Conservation (phyloP, 2,329 filamentous ascomycete species). For the Blastomyces emzantsi region DNA sequence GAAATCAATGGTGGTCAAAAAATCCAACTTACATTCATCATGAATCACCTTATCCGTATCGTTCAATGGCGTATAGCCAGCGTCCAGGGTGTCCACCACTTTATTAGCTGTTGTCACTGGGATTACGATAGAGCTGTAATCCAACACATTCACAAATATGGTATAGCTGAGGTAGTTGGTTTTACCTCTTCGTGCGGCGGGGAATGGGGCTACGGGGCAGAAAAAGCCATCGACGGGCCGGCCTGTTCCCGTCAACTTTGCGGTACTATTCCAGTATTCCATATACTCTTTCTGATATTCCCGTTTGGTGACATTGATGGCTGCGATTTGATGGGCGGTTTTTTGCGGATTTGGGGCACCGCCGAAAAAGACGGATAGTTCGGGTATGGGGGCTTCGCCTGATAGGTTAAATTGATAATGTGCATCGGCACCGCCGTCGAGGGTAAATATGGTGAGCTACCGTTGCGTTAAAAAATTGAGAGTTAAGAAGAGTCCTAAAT, state of each 20-base stretch:
- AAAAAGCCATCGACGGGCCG: slow-evolving; percentile 47
- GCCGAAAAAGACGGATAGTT: slow-evolving; percentile 33
- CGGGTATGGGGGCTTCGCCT: slow-evolving; percentile 45
- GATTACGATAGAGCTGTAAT: slow-evolving; percentile 48
- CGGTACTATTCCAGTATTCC: slow-evolving; percentile 55
- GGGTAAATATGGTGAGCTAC: slow-evolving; percentile 20
- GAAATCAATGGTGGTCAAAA: background rate
- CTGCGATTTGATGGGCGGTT: slow-evolving; percentile 38
- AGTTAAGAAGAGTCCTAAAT: background rate
- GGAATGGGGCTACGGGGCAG: slow-evolving; percentile 34
- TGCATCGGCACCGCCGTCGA: slow-evolving; percentile 46
- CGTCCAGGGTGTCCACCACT: slow-evolving; percentile 37
- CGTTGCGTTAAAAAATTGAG: background rate
- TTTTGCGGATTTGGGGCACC: slow-evolving; percentile 26
- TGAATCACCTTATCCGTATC: slow-evolving; percentile 38
- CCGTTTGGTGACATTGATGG: slow-evolving; percentile 45
- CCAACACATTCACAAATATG: slow-evolving; percentile 45
- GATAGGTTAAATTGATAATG: slow-evolving; percentile 45
- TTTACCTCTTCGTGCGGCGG: slow-evolving; percentile 33
- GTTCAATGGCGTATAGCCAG: slow-evolving; percentile 31
- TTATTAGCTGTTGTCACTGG: slow-evolving; percentile 49
- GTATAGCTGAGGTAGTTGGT: slow-evolving; percentile 43
- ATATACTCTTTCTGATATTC: slow-evolving; percentile 51
- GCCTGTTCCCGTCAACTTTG: slow-evolving; percentile 39
- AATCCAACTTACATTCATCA: slow-evolving; percentile 39